Base-by-base conservation (phyloP, 441 rosid species). In the Kokia cookei region DNA sequence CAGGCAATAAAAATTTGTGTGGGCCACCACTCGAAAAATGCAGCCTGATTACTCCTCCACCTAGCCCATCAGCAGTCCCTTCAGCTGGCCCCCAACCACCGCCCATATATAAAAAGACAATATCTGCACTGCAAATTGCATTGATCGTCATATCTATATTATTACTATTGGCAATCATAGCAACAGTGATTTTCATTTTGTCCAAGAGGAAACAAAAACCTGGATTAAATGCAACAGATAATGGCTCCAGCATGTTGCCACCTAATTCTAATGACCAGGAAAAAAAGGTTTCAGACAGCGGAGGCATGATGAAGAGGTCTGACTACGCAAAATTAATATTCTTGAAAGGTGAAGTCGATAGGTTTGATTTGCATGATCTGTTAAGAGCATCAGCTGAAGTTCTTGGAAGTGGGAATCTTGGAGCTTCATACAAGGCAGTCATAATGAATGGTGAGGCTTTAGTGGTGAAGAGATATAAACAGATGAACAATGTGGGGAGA, bases 401-500 rank as follows among this genome's bases (percentile, higher is more conserved):
- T 26, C 78, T 96, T 72, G 99, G 98, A 53, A 92, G 99, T 59
- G 99, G 98, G 63, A 87, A 90, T 57, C 94, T 92, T 57, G 98
- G 99, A 24, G 86, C 97, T 50, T 93, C 99, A 4, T 96, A 92
- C 65, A 96, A 96, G 76, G 91, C 99, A 0, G 87, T 78, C 3
- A 76, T 91, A 11, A 24, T 43, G 63, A 69, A 42, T 10, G 93
- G 89, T 4, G 72, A 72, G 24, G 74, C 82, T 2, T n/a, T 90
- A 78, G 99, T 96, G 63, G 99, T 93, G 65, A 96, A 96, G 89
- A 89, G 98, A 86, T 96, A 88, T 72, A 88, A 88, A 74, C 92
- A 90, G 61, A 92, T 93, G 97, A 93, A 85, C 76, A 87, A 86
- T 37, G 88, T 91, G 0, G 93, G 96, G 7, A 85, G 91, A 76